Evolutionary conservation across 2,329 filamentous ascomycete species (phyloP).

Genomic region (Fusarium secorum): DNA sequence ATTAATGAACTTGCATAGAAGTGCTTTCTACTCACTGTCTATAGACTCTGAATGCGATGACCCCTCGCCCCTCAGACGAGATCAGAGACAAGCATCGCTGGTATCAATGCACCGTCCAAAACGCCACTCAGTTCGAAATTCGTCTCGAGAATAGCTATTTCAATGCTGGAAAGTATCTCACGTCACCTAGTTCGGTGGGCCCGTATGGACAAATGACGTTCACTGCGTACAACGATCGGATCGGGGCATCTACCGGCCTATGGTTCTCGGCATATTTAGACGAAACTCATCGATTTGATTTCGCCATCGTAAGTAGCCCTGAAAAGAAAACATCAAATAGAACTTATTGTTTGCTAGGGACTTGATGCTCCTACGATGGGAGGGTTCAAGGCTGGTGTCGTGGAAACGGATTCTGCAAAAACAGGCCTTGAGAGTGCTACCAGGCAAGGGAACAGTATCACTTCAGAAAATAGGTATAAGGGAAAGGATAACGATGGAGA

Average conservation of each 20-base stretch:
- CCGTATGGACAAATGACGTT: not conserved
- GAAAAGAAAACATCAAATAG: fast-evolving
- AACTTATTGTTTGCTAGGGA: fast-evolving
- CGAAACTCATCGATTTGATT: not conserved
- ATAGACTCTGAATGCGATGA: not conserved
- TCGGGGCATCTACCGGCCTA: fast-evolving
- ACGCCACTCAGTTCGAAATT: not conserved
- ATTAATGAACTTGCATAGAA: fast-evolving
- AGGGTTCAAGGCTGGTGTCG: not conserved
- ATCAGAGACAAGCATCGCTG: not conserved
- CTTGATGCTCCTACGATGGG: fast-evolving
- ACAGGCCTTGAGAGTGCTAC: not conserved
- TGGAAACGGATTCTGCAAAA: not conserved
- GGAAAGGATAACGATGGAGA: fast-evolving
- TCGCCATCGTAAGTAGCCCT: fast-evolving
- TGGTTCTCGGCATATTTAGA: not conserved
- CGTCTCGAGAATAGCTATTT: fast-evolving
- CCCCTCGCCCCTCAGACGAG: fast-evolving
- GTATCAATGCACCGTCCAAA: not conserved
- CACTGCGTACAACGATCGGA: not conserved
- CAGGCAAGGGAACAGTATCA: not conserved
- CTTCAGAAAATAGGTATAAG: fast-evolving
- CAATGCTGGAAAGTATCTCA: fast-evolving
- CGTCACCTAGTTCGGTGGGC: fast-evolving
- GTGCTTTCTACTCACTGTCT: fast-evolving